Conservation (phyloP, 768 basidiomycete species). For the Baorangia bicolor region DNA sequence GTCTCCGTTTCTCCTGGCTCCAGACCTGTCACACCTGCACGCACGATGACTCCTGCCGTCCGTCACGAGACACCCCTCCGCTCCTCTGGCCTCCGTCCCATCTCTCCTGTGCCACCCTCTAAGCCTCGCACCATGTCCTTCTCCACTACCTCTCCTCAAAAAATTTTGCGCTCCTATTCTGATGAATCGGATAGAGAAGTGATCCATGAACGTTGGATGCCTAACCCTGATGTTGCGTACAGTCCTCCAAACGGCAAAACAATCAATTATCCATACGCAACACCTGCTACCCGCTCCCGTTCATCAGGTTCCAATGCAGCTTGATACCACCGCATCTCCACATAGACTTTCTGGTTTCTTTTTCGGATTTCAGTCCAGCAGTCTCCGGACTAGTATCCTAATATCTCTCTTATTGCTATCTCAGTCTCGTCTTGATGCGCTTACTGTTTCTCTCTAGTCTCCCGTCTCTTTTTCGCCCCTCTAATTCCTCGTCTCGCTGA, state of each 20-base stretch:
- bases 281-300: slow-evolving; percentile 26
- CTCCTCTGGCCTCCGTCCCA: slow-evolving; percentile 29
- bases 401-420: slow-evolving; percentile 37
- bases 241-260: slow-evolving; percentile 38
- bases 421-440: slow-evolving; percentile 25
- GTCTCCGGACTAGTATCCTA: slow-evolving; percentile 32
- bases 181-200: slow-evolving; percentile 59
- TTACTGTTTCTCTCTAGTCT: slow-evolving; percentile 21
- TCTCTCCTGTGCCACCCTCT: slow-evolving; percentile 34
- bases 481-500: slow-evolving; percentile 9
- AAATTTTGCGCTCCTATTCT: slow-evolving; percentile 59
- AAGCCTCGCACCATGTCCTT: slow-evolving; percentile 52
- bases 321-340: slow-evolving; percentile 23
- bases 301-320: slow-evolving; percentile 37
- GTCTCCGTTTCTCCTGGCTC: slow-evolving; percentile 43
- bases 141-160: slow-evolving; percentile 48
- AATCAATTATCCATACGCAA: slow-evolving; percentile 27
- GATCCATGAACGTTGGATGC: slow-evolving; percentile 68
- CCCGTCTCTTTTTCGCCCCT: slow-evolving; percentile 3
- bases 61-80: slow-evolving; percentile 33
- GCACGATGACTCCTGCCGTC: slow-evolving; percentile 27
- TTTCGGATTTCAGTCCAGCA: slow-evolving; percentile 27
- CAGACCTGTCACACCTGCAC: slow-evolving; percentile 35
- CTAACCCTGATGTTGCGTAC: slow-evolving; percentile 39
- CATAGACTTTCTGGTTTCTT: slow-evolving; percentile 24